Evolutionary conservation across 2,329 filamentous ascomycete genomes (phyloP).

Genomic region (Ascochyta lentis): DNA sequence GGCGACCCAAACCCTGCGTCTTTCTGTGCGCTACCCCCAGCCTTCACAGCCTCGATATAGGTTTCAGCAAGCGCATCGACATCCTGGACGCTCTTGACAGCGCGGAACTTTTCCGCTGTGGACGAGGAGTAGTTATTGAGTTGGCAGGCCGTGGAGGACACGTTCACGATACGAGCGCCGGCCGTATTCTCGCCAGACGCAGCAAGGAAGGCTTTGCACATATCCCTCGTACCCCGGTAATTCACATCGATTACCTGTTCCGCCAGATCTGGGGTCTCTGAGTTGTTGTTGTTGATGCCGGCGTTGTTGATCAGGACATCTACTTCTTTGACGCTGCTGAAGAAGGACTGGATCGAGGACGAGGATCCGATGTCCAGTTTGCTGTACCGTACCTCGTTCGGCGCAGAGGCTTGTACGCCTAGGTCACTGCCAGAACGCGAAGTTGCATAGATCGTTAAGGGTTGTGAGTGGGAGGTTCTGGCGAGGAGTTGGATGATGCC

Average conservation of each 20-base stretch:
- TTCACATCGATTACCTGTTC: constrained; percentile 22
- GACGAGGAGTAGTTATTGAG: constrained; percentile 15
- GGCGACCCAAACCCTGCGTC: constrained; percentile 10
- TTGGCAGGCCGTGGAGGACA: constrained; percentile 17
- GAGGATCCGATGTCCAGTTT: constrained; percentile 24
- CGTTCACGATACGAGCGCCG: constrained; percentile 24
- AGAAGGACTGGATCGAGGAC: constrained; percentile 24
- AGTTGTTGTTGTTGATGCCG: constrained; percentile 25
- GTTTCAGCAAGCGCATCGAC: constrained; percentile 11
- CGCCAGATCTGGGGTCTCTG: constrained; percentile 17
- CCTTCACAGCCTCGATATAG: constrained; percentile 5
- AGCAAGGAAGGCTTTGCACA: constrained; percentile 23
- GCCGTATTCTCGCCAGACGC: neutral
- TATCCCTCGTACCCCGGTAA: constrained; percentile 26
- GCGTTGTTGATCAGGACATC: constrained; percentile 35
- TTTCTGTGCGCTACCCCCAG: neutral
- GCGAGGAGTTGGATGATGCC: constrained; percentile 31
- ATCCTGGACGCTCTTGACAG: neutral
- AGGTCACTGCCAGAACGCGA: constrained; percentile 25
- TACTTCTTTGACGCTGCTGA: constrained; percentile 13
- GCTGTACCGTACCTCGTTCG: constrained; percentile 22
- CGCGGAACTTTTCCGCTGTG: neutral
- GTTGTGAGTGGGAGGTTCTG: constrained; percentile 17
- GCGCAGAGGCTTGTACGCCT: constrained; percentile 2
- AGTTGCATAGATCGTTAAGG: constrained; percentile 28